Evolutionary conservation across 2,329 filamentous ascomycete genomes (phyloP).

Genomic region (Colletotrichum horii): DNA sequence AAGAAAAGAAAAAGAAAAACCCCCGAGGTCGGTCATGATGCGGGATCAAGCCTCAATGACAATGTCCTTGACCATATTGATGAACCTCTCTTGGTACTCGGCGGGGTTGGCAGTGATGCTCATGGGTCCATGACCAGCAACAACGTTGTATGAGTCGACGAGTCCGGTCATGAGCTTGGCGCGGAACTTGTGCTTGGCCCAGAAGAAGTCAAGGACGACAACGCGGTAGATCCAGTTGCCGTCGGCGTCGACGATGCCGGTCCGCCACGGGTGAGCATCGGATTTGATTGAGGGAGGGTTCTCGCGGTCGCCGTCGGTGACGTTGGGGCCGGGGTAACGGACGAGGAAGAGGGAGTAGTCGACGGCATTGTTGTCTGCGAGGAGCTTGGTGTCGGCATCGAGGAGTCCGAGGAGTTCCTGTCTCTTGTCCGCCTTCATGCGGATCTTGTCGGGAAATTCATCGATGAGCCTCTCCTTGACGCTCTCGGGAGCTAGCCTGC

Average conservation of each 20-base stretch:
- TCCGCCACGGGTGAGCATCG: conserved; percentile 56
- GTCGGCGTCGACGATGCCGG: conserved; percentile 64
- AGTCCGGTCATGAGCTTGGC: conserved; percentile 70
- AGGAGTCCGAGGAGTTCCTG: conserved; percentile 60
- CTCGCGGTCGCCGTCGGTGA: not conserved
- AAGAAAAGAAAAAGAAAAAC: not conserved
- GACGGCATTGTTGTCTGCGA: conserved; percentile 68
- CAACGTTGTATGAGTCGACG: conserved; percentile 66
- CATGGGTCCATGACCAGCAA: conserved; percentile 73
- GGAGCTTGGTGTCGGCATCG: conserved; percentile 65
- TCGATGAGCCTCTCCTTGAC: conserved; percentile 72
- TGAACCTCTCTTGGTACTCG: conserved; percentile 66
- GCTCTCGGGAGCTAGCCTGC: conserved; percentile 65
- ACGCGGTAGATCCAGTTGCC: conserved; percentile 71
- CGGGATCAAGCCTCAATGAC: conserved; percentile 35
- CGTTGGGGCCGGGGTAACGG: conserved; percentile 39
- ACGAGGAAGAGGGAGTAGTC: conserved; percentile 80
- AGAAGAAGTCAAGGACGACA: conserved; percentile 77
- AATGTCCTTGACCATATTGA: conserved; percentile 53
- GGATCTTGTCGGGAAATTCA: conserved; percentile 69
- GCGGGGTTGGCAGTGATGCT: conserved; percentile 72
- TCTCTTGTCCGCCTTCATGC: conserved; percentile 59
- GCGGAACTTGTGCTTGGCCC: conserved; percentile 74
- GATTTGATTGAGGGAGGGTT: conserved; percentile 50
- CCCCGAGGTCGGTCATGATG: not conserved